Percentiles rank a stretch among this genome's conserved stretches.
Conservation (phyloP, 2,329 filamentous ascomycete species). For the Thelonectria discophora region DNA sequence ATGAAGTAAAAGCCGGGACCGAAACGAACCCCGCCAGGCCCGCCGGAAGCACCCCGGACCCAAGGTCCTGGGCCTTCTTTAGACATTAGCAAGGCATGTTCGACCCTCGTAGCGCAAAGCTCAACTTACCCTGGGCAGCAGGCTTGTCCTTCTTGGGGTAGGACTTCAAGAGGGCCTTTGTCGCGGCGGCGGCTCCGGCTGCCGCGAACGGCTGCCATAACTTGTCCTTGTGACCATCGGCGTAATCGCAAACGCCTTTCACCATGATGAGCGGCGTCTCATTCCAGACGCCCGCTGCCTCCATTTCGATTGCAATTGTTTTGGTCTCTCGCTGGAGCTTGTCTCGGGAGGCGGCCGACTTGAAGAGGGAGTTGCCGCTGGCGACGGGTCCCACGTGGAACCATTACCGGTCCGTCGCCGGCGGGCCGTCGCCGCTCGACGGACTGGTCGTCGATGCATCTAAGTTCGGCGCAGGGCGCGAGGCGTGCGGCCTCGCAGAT, state of each 20-base stretch:
- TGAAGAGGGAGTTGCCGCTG: neutral
- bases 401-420: too few relatives aligned
- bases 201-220: neutral
- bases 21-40: too few relatives aligned
- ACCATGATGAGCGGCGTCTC: neutral
- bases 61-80: neutral
- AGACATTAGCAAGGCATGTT: neutral
- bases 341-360: neutral
- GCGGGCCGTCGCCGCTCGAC: neutral
- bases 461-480: neutral
- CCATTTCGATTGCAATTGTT: neutral
- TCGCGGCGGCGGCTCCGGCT: neutral
- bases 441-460: neutral
- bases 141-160: neutral
- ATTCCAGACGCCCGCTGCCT: neutral
- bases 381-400: neutral
- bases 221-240: constrained; percentile 1
- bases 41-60: too few relatives aligned
- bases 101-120: neutral
- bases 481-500: neutral
- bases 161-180: neutral
- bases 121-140: neutral
- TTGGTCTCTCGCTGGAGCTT: neutral
- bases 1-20: too few relatives aligned
- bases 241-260: neutral